A percentile compares a stretch with the other conserved stretches of the same genome.
Evolutionary conservation across 768 basidiomycete species (phyloP).

Genomic region (Trametes cinnabarina): DNA sequence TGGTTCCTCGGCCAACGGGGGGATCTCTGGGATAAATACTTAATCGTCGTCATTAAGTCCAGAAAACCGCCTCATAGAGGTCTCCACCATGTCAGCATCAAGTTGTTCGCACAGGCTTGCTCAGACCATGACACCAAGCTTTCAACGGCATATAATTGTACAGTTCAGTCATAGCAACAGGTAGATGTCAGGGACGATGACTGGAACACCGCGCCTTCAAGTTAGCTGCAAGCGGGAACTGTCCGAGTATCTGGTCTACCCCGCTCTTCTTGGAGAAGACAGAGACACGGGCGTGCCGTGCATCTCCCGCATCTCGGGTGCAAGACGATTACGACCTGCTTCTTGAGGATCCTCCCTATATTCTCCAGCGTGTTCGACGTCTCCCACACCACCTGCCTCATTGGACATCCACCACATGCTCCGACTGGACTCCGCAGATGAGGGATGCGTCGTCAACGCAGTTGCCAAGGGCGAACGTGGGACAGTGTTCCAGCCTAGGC

Average conservation of each 20-base stretch:
- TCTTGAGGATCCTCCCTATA: not conserved
- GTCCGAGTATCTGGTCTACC: not conserved
- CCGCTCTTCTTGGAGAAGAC: not conserved
- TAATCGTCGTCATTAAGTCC: too few relatives aligned
- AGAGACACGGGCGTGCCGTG: conserved; percentile 17
- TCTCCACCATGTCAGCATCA: too few relatives aligned
- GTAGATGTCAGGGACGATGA: not conserved
- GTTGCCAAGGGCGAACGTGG: not conserved
- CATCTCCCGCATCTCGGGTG: conserved; percentile 25
- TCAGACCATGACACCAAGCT: too few relatives aligned
- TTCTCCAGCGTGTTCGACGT: not conserved
- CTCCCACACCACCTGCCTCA: not conserved
- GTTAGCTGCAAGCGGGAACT: not conserved
- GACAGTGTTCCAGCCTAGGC: conserved; percentile 22
- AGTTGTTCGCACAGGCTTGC: too few relatives aligned
- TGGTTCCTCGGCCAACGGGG: too few relatives aligned
- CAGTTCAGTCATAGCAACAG: not conserved
- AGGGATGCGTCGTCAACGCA: not conserved
- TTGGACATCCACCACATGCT: not conserved
- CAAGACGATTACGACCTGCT: not conserved
- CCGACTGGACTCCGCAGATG: not conserved
- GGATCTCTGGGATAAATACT: too few relatives aligned
- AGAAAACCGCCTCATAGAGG: too few relatives aligned
- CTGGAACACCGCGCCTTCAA: not conserved
- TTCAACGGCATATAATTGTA: too few relatives aligned